A percentile compares a stretch with the other conserved stretches of the same genome.
phyloP scores from a whole-genome alignment of 2,329 filamentous ascomycete genomes.

The Diplocarpon rosae region DNA sequence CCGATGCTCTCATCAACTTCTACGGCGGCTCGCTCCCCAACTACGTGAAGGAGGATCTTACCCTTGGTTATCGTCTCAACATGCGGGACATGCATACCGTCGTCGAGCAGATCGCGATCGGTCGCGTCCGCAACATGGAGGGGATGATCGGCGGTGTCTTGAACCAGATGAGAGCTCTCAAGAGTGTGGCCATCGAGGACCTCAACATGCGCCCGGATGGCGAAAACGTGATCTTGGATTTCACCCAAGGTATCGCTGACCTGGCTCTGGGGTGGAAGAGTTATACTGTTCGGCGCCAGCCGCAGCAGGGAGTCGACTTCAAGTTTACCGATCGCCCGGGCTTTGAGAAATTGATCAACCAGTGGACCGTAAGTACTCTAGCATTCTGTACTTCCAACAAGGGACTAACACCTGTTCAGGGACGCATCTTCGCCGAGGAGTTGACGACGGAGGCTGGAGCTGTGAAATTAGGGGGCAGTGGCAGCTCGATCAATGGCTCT shows the following conservation, averaged over 20 bases:
- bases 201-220: background rate
- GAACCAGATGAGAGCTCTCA: slow-evolving; percentile 3
- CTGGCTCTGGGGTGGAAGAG: background rate
- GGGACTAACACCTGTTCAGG: background rate
- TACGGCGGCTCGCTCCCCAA: slow-evolving; percentile 2
- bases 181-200: background rate
- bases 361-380: background rate
- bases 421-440: background rate
- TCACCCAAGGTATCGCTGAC: background rate
- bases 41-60: background rate
- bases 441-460: background rate
- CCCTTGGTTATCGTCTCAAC: background rate
- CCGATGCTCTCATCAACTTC: slow-evolving; percentile 1
- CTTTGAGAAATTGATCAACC: background rate
- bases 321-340: background rate
- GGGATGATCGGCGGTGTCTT: slow-evolving; percentile 1
- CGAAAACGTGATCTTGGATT: background rate
- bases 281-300: background rate
- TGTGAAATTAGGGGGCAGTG: no score
- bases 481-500: no score
- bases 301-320: background rate
- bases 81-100: background rate
- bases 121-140: background rate
- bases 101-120: background rate
- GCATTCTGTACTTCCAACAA: background rate